These are phyloP conservation scores for Gomphus sp. DNA, from an alignment of 1,284 basidiomycete species.

Conservation along the genomic window DNA sequence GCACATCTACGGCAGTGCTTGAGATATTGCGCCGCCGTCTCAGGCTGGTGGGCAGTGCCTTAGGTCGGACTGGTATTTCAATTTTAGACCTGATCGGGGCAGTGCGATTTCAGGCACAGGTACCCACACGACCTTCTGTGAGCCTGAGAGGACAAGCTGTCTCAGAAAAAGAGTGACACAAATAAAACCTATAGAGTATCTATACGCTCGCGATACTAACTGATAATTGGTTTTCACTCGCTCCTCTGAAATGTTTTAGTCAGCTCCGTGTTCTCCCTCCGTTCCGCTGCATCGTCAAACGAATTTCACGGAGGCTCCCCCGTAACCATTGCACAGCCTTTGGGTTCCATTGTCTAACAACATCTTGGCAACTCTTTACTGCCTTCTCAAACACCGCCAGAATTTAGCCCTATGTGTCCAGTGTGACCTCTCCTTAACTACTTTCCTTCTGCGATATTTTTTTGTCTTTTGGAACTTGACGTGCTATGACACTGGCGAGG, in stretches of 20 bases:
- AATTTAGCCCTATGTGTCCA: background rate
- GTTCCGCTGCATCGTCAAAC: background rate
- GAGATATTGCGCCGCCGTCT: no score
- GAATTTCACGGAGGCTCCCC: background rate
- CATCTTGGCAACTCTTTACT: background rate
- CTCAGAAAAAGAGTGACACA: no score
- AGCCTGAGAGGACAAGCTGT: no score
- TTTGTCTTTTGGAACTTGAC: background rate
- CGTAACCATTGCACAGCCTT: background rate
- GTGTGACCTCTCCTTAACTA: no score
- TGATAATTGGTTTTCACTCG: background rate
- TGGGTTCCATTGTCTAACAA: background rate
- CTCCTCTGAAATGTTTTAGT: background rate
- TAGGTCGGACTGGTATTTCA: no score
- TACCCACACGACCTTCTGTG: background rate
- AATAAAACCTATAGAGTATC: no score
- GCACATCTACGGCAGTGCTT: no score
- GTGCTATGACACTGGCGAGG: slow-evolving; percentile 13
- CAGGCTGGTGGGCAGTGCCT: no score
- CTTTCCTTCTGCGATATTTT: background rate
- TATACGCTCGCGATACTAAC: background rate
- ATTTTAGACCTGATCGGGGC: no score
- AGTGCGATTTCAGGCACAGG: no score
- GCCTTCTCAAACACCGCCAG: background rate
- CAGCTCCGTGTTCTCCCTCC: background rate